These are phyloP conservation scores for Citrus inodora DNA, from an alignment of 345 rosid genomes.

Conservation along the genomic window DNA sequence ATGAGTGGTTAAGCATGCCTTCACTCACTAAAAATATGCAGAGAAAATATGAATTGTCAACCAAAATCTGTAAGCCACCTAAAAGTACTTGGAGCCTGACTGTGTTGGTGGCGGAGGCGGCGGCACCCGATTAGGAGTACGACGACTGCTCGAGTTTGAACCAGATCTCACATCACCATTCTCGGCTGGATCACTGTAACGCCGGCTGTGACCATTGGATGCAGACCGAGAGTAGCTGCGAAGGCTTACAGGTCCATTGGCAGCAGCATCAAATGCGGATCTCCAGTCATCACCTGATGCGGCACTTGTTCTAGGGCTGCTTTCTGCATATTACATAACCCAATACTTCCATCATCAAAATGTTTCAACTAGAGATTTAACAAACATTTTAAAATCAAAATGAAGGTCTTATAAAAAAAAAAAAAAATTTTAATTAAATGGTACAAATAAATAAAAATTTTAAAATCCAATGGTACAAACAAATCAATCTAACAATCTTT, in stretches of 20 bases:
- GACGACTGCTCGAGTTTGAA: constrained; percentile 53
- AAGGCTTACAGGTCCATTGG: constrained; percentile 41
- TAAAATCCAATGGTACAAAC: background rate
- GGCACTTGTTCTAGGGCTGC: constrained; percentile 69
- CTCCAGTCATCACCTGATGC: constrained; percentile 85
- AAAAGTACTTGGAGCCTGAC: constrained; percentile 25
- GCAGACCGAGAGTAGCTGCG: constrained; percentile 42
- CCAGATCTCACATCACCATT: constrained; percentile 65
- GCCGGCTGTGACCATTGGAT: constrained; percentile 57
- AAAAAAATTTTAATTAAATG: no score
- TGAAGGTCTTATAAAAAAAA: background rate
- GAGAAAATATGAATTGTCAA: background rate
- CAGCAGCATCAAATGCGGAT: constrained; percentile 82
- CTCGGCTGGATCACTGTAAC: constrained; percentile 48
- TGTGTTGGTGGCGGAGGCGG: constrained; percentile 54
- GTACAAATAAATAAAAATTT: no score
- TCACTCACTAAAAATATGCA: constrained; percentile 9
- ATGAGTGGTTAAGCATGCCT: constrained; percentile 10
- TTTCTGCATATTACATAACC: constrained; percentile 43
- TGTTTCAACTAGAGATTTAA: background rate
- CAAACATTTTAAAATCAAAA: background rate
- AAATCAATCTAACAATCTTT: background rate
- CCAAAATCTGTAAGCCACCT: constrained; percentile 2
- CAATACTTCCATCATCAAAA: background rate
- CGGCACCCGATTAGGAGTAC: constrained; percentile 69